Evolutionary conservation across 352 stramenopile genomes (phyloP), one percentile per base, ranked within the genome.

Genomic region (Albugo laibachii): DNA sequence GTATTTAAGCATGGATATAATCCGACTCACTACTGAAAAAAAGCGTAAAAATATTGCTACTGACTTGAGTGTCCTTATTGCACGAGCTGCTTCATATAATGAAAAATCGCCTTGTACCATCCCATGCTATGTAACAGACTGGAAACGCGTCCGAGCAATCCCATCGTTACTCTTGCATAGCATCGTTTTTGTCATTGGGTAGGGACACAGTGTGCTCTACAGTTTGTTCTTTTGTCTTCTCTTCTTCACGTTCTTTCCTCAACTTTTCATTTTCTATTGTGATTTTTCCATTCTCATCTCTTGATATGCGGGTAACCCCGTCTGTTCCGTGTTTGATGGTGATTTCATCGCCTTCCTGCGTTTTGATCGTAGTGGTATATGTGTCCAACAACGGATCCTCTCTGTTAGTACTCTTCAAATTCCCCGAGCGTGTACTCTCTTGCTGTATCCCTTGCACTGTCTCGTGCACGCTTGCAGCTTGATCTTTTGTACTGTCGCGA

Each of bases 351-450:
- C 71, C 71, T 39, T 77, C 69, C 49, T 80, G 61, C 18, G 69
- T 82, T 56, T 77, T 82, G 56, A 84, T 82, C 14, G 62, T 80
- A 34, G 67, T 84, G 49, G 65, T 80, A 41, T 67, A 66, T 8
- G 58, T 60, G 27, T 65, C 57, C 12, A 52, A 50, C 2, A 52
- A 59, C 19, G 52, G 50, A 39, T 66, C 48, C 40, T 62, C 38
- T 24, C 8, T 43, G 53, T 54, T 49, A 37, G 34, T 13, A 36
- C 45, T 27, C 14, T 27, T 19, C 35, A 39, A 16, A 18, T 16
- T 19, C 27, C 52, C 38, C 3, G 5, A 36, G 16, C 20, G 16
- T 8, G 16, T 43, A 24, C 16, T 19, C 20, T 43, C 38, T 8
- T 43, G 16, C 20, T 19, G 38, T 8, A 10, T 19, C 16, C 3